Evolutionary conservation across 805 yeast genomes (phyloP).

Genomic region (Ogataea saltuana): DNA sequence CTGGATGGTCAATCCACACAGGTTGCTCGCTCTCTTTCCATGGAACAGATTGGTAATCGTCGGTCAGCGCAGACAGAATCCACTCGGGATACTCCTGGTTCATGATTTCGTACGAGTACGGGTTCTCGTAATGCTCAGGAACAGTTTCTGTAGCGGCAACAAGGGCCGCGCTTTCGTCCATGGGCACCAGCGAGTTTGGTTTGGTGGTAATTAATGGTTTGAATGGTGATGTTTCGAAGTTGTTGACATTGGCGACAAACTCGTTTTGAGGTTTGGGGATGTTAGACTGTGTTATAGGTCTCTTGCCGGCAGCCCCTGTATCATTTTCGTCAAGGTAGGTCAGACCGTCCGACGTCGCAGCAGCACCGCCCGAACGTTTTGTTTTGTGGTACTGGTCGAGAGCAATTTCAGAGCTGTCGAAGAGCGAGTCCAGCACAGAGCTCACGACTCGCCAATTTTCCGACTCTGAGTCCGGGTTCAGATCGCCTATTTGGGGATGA

Average conservation of each 20-base stretch:
- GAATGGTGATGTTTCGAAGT: conserved; percentile 70
- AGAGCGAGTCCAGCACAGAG: conserved; percentile 62
- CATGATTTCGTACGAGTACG: conserved; percentile 76
- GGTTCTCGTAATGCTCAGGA: conserved; percentile 72
- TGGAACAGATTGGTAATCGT: conserved; percentile 48
- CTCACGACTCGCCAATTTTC: conserved; percentile 65
- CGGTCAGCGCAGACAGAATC: conserved; percentile 47
- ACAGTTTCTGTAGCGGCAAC: conserved; percentile 40
- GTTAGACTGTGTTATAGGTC: conserved; percentile 15
- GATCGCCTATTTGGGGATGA: conserved; percentile 19
- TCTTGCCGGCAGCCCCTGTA: conserved; percentile 16
- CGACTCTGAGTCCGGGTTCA: conserved; percentile 32
- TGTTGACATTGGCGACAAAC: conserved; percentile 60
- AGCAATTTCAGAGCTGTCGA: conserved; percentile 75
- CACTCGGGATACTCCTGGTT: conserved; percentile 65
- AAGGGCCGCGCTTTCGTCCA: conserved; percentile 50
- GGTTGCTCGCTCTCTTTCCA: conserved; percentile 62
- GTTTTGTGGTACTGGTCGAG: conserved; percentile 47
- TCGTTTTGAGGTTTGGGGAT: conserved; percentile 64
- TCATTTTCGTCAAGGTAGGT: conserved; percentile 60
- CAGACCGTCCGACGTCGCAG: conserved; percentile 27
- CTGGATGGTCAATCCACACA: conserved; percentile 68
- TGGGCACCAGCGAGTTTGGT: conserved; percentile 64
- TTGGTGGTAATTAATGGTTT: conserved; percentile 69
- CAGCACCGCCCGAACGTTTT: conserved; percentile 14